Evolutionary conservation across 140 eudicot genomes (phyloP), one percentile per base, ranked within the genome.

Genomic region (Bidens hawaiensis): DNA sequence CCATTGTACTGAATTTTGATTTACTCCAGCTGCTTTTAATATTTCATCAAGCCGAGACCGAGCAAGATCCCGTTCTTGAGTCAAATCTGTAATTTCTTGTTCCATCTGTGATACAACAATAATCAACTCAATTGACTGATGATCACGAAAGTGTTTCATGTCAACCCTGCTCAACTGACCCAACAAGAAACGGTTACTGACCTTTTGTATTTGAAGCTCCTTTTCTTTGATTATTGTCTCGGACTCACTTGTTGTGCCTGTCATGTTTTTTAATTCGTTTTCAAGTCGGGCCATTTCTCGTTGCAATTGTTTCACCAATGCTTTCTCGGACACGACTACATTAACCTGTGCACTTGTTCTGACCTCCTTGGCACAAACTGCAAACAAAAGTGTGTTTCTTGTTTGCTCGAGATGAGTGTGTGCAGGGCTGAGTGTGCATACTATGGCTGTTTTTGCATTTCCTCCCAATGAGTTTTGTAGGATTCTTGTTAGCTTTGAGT

Each of bases 391-490:
- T 17, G 98, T 90, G 81, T 90, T 90, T 74, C 94, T 84, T 24
- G 98, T 84, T 68, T 90, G 98, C 71, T 90, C 98, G 42, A 87
- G 64, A 53, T 87, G 96, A 71, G 73, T 56, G 56, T 76, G 96
- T 50, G 94, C 94, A 0, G 98, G 98, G 78, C 96, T 87, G 82
- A 90, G 62, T 1, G 98, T 90, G 85, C 98, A 90, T 38, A 90
- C 79, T 24, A 90, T 84, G n/a, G 94, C 96, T 13, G 96, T 90
- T 71, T 84, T 78, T 13, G 98, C 96, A 45, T 90, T 90, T 50
- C 98, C 98, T 60, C 98, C 98, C 5, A 90, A 79, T 1, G 94
- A 84, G 80, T 84, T 82, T 22, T 90, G 96, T 43, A 90, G 74
- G 80, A 90, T 90, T 23, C 96, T 88, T 22, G 98, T 90, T 25